Conservation (phyloP, 441 rosid genomes). For the Jatropha multifida region DNA sequence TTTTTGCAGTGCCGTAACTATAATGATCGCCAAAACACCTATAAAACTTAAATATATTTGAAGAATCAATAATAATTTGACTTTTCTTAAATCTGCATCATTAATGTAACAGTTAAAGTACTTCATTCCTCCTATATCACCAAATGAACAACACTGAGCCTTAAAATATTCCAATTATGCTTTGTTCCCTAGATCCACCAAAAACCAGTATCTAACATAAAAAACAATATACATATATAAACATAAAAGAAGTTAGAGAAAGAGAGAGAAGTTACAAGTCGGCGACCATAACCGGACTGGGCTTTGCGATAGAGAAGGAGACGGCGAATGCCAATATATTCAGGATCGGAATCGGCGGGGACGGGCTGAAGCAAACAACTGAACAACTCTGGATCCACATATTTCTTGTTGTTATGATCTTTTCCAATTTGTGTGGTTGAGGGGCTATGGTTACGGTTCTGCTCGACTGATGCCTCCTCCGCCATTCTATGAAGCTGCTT, state of each 20-base stretch:
- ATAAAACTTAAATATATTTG: neutral
- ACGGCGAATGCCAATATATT: slow-evolving; percentile 72
- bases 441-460: slow-evolving; percentile 14
- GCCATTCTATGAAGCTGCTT: slow-evolving; percentile 39
- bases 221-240: neutral
- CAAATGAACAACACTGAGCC: neutral
- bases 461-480: slow-evolving; percentile 27
- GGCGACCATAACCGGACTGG: slow-evolving; percentile 57
- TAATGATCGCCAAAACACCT: neutral
- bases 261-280: slow-evolving; percentile 46
- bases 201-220: too few species aligned
- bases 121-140: neutral
- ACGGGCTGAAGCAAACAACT: slow-evolving; percentile 79
- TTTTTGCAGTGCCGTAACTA: too few species aligned
- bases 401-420: slow-evolving; percentile 24
- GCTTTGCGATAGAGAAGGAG: slow-evolving; percentile 79
- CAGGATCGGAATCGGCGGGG: slow-evolving; percentile 55
- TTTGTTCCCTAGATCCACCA: slow-evolving; percentile 11
- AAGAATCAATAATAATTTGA: neutral
- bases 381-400: slow-evolving; percentile 60
- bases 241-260: neutral
- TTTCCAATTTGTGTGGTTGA: neutral
- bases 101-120: neutral
- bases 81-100: neutral
- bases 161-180: slow-evolving; percentile 13